A percentile compares a stretch with the other conserved stretches of the same genome.
Conservation (phyloP, 768 basidiomycete genomes). For the Rhodotorula taiwanensis region DNA sequence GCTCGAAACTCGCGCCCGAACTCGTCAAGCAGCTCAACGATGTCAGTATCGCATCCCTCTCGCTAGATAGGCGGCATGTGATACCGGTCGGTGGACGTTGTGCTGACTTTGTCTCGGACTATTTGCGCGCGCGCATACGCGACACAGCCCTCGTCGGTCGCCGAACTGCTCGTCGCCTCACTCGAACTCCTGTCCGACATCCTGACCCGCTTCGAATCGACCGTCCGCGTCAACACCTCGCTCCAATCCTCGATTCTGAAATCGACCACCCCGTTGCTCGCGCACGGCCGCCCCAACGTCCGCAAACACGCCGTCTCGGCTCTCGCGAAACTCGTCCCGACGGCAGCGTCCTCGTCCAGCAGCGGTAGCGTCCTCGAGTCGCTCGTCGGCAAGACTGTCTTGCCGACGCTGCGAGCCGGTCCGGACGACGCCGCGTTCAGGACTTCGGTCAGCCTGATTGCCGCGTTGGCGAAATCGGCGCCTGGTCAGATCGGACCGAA, state of each 20-base stretch:
- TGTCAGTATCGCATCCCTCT: constrained; percentile 48
- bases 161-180: constrained; percentile 44
- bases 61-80: no score
- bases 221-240: constrained; percentile 47
- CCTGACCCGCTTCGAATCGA: constrained; percentile 40
- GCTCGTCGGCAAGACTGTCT: constrained; percentile 21
- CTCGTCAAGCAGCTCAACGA: constrained; percentile 70
- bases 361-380: constrained; percentile 21
- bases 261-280: constrained; percentile 58
- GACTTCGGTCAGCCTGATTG: constrained; percentile 54
- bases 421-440: constrained; percentile 18
- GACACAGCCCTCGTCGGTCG: constrained; percentile 40
- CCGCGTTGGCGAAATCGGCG: constrained; percentile 57
- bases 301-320: constrained; percentile 85
- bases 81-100: no score
- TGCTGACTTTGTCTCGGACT: no score
- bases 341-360: not conserved
- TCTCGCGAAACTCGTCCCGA: constrained; percentile 45
- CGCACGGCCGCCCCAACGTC: constrained; percentile 72
- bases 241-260: constrained; percentile 65
- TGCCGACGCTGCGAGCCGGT: constrained; percentile 17
- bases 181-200: constrained; percentile 43
- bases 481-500: constrained; percentile 36
- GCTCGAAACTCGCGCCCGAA: constrained; percentile 75
- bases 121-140: not conserved